phyloP scores from a whole-genome alignment of 176 grass and related monocot species.

The Melocanna baccifera region DNA sequence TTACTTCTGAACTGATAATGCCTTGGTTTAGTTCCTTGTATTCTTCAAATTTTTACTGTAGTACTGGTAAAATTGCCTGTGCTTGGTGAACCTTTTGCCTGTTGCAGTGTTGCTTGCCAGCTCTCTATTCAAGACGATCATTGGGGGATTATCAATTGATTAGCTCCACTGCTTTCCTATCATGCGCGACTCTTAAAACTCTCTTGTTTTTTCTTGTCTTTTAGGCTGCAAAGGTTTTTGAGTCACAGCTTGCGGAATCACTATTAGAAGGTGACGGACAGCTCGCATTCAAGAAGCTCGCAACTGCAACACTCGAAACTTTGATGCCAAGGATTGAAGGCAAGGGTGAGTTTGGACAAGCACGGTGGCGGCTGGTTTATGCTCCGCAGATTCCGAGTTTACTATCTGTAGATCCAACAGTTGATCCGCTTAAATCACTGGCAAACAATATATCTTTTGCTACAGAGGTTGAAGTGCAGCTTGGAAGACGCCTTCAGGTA shows the following conservation, averaged over 20 bases:
- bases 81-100: constrained; percentile 11
- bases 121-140: not conserved
- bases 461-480: constrained; percentile 91
- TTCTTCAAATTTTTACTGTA: not conserved
- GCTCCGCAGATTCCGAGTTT: constrained; percentile 86
- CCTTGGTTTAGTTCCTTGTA: constrained; percentile 15
- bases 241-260: constrained; percentile 85
- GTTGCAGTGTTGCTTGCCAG: not conserved
- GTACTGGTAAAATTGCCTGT: not conserved
- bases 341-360: constrained; percentile 94
- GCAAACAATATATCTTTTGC: constrained; percentile 96
- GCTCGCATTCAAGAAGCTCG: constrained; percentile 95
- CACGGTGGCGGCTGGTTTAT: constrained; percentile 91
- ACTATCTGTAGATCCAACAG: constrained; percentile 88
- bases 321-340: constrained; percentile 98
- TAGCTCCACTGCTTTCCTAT: not conserved
- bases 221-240: constrained; percentile 93
- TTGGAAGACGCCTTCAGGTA: constrained; percentile 93
- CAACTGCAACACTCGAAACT: constrained; percentile 88
- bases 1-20: not conserved
- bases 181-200: not conserved
- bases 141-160: not conserved
- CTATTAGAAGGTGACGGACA: constrained; percentile 90
- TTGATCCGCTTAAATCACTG: constrained; percentile 93
- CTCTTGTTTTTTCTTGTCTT: constrained; percentile 13